Evolutionary conservation across 768 basidiomycete genomes (phyloP).

Genomic region (Glaciozyma martinii): DNA sequence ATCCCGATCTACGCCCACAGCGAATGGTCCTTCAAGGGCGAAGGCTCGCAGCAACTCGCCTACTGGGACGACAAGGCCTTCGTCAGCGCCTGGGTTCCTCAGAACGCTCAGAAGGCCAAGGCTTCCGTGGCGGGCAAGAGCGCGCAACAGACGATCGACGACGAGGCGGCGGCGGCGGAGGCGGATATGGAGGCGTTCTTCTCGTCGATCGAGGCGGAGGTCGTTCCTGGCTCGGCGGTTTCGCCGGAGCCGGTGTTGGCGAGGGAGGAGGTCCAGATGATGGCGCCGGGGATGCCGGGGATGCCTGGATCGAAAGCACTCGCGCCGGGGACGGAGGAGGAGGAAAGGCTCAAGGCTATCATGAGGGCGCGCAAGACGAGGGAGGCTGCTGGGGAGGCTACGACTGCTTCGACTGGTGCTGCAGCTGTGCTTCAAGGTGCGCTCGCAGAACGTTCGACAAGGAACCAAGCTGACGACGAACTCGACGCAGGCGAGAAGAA

Average conservation of each 20-base stretch:
- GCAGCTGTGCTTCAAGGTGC: constrained; percentile 15
- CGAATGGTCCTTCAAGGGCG: constrained; percentile 29
- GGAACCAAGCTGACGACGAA: background rate
- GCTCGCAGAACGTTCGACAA: background rate
- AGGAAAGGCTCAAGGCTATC: background rate
- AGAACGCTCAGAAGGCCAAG: background rate
- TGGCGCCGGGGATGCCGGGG: background rate
- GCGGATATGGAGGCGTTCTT: constrained; percentile 29
- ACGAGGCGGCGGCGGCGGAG: constrained; percentile 14
- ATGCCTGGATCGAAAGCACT: background rate
- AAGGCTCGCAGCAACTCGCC: constrained; percentile 27
- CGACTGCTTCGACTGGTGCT: background rate
- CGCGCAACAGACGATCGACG: background rate
- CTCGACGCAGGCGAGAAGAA: constrained; percentile 10
- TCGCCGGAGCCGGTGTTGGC: background rate
- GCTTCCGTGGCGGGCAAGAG: background rate
- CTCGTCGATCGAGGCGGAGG: constrained; percentile 21
- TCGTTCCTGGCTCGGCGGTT: background rate
- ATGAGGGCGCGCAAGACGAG: background rate
- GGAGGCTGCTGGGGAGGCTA: background rate
- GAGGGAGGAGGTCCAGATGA: background rate
- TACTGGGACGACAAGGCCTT: constrained; percentile 85
- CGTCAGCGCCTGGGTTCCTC: constrained; percentile 40
- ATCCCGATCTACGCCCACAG: constrained; percentile 29
- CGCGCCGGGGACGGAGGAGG: background rate